phyloP scores from a whole-genome alignment of 2,329 filamentous ascomycete species.

The Fusarium protoensiforme region DNA sequence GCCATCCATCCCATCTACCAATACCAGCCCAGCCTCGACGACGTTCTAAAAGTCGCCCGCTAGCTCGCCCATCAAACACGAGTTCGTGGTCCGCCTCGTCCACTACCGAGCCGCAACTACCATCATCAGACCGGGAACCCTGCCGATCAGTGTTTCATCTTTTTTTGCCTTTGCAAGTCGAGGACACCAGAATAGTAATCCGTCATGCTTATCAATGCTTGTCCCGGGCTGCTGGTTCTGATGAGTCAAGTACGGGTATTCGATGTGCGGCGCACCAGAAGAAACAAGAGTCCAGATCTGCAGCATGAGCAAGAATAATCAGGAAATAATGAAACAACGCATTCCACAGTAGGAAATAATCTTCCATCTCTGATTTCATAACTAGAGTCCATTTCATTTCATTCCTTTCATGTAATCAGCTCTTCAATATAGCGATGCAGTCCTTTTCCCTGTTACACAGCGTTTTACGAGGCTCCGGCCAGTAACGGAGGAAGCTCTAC shows the following conservation, averaged over 20 bases:
- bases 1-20: background rate
- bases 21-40: background rate
- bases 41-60: background rate
- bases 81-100: slow-evolving; percentile 11
- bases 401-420: background rate
- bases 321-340: background rate
- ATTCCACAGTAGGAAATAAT: background rate
- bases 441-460: background rate
- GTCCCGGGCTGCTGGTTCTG: background rate
- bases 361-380: background rate
- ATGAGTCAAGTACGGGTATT: background rate
- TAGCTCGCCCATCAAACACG: slow-evolving; percentile 22
- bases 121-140: slow-evolving; percentile 27
- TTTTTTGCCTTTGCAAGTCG: slow-evolving; percentile 16
- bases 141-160: slow-evolving; percentile 36
- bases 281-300: background rate
- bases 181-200: slow-evolving; percentile 18
- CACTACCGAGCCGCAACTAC: slow-evolving; percentile 13
- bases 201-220: background rate
- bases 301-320: background rate
- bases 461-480: background rate
- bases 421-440: background rate
- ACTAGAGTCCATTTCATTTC: background rate
- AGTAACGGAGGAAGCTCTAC: background rate
- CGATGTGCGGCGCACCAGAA: background rate